Evolutionary conservation across 164 flowering plant species (phyloP).

Genomic region (Dillenia turbinata): DNA sequence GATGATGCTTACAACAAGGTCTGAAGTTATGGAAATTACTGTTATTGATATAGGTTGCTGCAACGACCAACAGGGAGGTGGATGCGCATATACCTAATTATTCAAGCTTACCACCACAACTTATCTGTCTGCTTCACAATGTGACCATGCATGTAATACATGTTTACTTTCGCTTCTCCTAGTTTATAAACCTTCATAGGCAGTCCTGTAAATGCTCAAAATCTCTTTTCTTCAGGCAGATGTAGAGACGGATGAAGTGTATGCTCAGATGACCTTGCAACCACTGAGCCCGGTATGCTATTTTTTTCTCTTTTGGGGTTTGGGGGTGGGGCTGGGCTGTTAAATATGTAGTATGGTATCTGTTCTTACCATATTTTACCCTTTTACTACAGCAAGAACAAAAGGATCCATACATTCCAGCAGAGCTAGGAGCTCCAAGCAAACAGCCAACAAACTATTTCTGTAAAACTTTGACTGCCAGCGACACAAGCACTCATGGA

Average conservation of each 20-base stretch:
- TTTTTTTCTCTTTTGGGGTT: background rate
- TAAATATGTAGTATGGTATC: background rate
- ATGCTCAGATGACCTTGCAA: constrained; percentile 95
- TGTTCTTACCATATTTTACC: background rate
- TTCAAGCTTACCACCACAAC: constrained; percentile 86
- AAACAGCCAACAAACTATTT: constrained; percentile 91
- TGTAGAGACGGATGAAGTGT: constrained; percentile 87
- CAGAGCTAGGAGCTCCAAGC: constrained; percentile 66
- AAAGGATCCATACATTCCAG: constrained; percentile 70
- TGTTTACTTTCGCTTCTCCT: background rate
- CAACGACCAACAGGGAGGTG: constrained; percentile 84
- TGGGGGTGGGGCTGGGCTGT: background rate
- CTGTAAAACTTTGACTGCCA: constrained; percentile 88
- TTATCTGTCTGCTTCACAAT: constrained; percentile 90
- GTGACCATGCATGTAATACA: constrained; percentile 88
- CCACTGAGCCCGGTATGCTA: constrained; percentile 69
- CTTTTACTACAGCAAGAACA: constrained; percentile 77
- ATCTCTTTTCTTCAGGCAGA: constrained; percentile 64
- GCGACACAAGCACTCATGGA: constrained; percentile 96
- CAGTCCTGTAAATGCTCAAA: constrained; percentile 8
- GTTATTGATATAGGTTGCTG: constrained; percentile 56
- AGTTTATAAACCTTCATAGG: constrained; percentile 1
- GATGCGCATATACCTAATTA: constrained; percentile 87
- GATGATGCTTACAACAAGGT: background rate
- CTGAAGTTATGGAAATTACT: background rate